Evolutionary conservation across 148 eudicot genomes (phyloP).

Genomic region (Diospyros kaki): DNA sequence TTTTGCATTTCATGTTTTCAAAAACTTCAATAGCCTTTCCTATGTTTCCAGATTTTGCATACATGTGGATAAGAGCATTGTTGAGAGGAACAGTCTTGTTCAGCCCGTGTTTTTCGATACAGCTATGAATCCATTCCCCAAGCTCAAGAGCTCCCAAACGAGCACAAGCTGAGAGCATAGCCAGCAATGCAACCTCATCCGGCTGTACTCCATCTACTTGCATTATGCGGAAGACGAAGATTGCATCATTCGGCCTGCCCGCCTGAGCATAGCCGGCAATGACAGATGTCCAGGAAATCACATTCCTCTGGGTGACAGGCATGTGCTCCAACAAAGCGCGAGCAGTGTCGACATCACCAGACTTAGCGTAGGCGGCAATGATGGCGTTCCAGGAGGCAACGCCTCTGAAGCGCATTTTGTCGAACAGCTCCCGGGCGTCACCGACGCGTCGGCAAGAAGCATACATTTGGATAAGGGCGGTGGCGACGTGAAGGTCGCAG

Average conservation of each 20-base stretch:
- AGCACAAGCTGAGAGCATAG: conserved; percentile 59
- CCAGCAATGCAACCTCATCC: conserved; percentile 44
- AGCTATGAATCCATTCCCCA: conserved; percentile 45
- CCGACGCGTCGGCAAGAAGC: conserved; percentile 10
- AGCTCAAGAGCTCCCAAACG: conserved; percentile 50
- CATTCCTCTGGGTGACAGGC: conserved; percentile 40
- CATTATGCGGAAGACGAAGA: conserved; percentile 39
- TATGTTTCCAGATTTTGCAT: conserved; percentile 53
- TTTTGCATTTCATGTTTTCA: conserved; percentile 26
- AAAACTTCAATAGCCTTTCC: conserved; percentile 39
- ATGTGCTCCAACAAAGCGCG: conserved; percentile 36
- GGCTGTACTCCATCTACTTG: conserved; percentile 35
- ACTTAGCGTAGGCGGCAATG: conserved; percentile 47
- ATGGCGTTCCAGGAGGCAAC: conserved; percentile 61
- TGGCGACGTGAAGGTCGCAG: conserved; percentile 25
- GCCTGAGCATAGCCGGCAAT: conserved; percentile 52
- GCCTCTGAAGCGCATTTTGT: conserved; percentile 37
- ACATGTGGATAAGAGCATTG: conserved; percentile 63
- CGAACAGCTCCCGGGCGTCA: conserved; percentile 51
- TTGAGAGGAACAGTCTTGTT: conserved; percentile 20
- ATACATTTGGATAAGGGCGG: conserved; percentile 41
- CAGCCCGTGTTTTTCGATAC: conserved; percentile 19
- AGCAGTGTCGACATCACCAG: conserved; percentile 37
- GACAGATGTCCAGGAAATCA: conserved; percentile 72
- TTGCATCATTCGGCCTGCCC: conserved; percentile 35